These are phyloP conservation scores for Dictyophora rubrovolvata DNA, from an alignment of 768 basidiomycete species.

Conservation along the genomic window DNA sequence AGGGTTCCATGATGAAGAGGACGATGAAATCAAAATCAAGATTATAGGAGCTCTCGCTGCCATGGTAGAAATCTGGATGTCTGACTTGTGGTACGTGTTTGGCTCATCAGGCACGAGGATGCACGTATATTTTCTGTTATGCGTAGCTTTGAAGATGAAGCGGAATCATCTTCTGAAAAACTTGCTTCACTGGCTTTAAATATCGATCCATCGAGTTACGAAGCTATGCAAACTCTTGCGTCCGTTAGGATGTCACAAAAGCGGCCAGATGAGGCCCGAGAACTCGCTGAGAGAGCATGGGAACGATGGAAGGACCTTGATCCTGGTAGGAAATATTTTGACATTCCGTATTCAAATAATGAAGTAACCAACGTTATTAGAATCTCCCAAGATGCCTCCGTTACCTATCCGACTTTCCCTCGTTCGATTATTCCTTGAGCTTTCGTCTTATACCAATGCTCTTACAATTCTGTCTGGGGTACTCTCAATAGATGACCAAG, in stretches of 20 bases:
- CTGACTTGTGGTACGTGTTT: constrained; percentile 70
- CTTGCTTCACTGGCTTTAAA: constrained; percentile 64
- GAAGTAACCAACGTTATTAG: constrained; percentile 23
- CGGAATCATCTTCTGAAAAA: constrained; percentile 72
- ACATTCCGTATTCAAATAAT: neutral
- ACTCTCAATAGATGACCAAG: constrained; percentile 72
- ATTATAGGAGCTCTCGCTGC: constrained; percentile 73
- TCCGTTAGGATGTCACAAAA: constrained; percentile 86
- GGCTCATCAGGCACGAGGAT: neutral
- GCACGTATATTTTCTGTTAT: neutral
- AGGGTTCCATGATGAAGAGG: constrained; percentile 25
- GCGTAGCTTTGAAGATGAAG: constrained; percentile 67
- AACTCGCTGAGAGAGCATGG: constrained; percentile 60
- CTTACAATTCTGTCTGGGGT: constrained; percentile 68
- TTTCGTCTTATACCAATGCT: constrained; percentile 59
- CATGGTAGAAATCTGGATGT: constrained; percentile 97
- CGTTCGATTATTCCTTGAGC: constrained; percentile 76
- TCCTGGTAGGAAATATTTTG: constrained; percentile 25
- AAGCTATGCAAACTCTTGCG: constrained; percentile 71
- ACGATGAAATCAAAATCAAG: constrained; percentile 52
- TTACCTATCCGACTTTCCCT: constrained; percentile 63
- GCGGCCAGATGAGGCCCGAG: constrained; percentile 70
- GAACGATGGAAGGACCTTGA: constrained; percentile 61
- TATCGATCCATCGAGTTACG: constrained; percentile 63
- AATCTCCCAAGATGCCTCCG: constrained; percentile 58